These are phyloP conservation scores for Colletotrichum sp. DNA, from an alignment of 2,329 filamentous ascomycete genomes.

Conservation along the genomic window DNA sequence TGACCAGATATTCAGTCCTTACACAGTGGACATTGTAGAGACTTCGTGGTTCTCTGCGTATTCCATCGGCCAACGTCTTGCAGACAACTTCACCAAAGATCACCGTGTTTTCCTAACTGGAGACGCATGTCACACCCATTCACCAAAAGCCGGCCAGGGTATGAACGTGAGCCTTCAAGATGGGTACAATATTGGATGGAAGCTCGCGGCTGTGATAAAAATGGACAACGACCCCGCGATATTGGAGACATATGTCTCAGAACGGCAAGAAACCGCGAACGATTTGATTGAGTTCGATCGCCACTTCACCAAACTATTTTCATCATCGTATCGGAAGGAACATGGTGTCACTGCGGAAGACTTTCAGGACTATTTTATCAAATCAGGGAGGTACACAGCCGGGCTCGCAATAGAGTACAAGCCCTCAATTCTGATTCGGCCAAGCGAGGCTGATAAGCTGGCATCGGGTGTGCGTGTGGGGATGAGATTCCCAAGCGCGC, in stretches of 20 bases:
- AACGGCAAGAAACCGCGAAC: constrained; percentile 85
- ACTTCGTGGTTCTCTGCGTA: constrained; percentile 79
- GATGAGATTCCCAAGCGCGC: constrained; percentile 62
- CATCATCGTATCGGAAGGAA: constrained; percentile 42
- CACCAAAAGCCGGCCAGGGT: constrained; percentile 78
- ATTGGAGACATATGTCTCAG: constrained; percentile 83
- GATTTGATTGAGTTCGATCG: constrained; percentile 86
- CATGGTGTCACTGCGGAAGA: constrained; percentile 48
- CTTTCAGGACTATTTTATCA: constrained; percentile 62
- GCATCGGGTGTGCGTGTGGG: constrained; percentile 50
- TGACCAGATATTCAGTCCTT: constrained; percentile 56
- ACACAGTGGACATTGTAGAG: constrained; percentile 63
- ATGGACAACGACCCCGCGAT: constrained; percentile 77
- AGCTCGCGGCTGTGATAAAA: constrained; percentile 85
- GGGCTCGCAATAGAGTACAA: constrained; percentile 62
- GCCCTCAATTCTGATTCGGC: constrained; percentile 48
- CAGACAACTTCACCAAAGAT: constrained; percentile 69
- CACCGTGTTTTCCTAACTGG: constrained; percentile 76
- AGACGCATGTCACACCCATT: constrained; percentile 78
- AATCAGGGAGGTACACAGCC: constrained; percentile 63
- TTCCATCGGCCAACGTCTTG: constrained; percentile 76
- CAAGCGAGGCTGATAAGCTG: constrained; percentile 33
- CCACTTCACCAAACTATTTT: constrained; percentile 89
- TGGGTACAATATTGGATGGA: constrained; percentile 92
- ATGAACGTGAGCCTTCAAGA: constrained; percentile 84